Percentiles rank a stretch among this genome's conserved stretches.
phyloP scores from a whole-genome alignment of 805 yeast genomes.

The Candida lessepsii region DNA sequence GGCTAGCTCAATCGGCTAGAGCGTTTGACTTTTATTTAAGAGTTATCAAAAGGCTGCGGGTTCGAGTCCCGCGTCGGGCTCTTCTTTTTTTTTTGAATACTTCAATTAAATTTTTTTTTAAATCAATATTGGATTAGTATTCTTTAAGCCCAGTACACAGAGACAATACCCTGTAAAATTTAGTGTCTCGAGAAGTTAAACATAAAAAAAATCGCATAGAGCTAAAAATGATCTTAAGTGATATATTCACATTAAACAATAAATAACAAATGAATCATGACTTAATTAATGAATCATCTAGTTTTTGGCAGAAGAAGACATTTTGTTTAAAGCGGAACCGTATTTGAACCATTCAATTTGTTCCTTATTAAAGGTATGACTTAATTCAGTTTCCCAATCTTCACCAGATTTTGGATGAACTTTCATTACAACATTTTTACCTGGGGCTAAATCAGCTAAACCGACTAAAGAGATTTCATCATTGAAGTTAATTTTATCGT shows the following conservation, averaged over 20 bases:
- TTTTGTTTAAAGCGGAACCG: slow-evolving; percentile 98
- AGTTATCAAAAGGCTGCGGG: slow-evolving; percentile 9
- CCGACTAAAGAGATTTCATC: slow-evolving; percentile 90
- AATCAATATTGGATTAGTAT: too few species aligned
- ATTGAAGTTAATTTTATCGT: slow-evolving; percentile 88
- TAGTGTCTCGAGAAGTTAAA: neutral
- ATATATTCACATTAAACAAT: slow-evolving; percentile 14
- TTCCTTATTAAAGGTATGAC: slow-evolving; percentile 95
- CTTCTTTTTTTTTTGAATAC: neutral
- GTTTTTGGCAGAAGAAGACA: slow-evolving; percentile 48
- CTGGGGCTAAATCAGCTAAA: slow-evolving; percentile 84
- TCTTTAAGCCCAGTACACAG: too few species aligned
- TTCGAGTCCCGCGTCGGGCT: slow-evolving; percentile 10
- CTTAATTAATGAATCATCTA: slow-evolving; percentile 1
- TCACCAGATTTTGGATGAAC: slow-evolving; percentile 70
- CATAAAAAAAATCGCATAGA: neutral
- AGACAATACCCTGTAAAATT: neutral
- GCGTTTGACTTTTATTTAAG: slow-evolving; percentile 9
- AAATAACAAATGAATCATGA: slow-evolving; percentile 6
- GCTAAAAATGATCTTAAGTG: slow-evolving; percentile 1
- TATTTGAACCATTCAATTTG: slow-evolving; percentile 99
- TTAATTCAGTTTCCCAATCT: slow-evolving; percentile 85
- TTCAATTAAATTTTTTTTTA: too few species aligned
- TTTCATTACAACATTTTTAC: slow-evolving; percentile 81
- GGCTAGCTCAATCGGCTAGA: slow-evolving; percentile 9